These are phyloP conservation scores for Ascochyta clinopodiicola DNA, from an alignment of 2,329 filamentous ascomycete species.

Conservation along the genomic window DNA sequence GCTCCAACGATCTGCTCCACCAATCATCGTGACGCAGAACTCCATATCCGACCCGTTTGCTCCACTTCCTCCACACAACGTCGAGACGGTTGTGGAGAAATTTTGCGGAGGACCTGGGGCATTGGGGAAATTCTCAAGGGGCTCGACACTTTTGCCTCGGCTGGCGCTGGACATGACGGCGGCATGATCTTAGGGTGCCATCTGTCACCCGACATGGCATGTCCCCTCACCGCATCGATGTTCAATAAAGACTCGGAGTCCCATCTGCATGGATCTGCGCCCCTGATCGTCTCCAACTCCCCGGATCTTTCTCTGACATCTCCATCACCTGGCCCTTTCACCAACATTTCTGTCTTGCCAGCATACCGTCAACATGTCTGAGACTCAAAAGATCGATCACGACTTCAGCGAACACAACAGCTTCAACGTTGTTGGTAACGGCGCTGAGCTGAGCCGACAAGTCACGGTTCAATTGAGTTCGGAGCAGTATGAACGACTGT, in stretches of 20 bases:
- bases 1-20: neutral
- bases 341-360: neutral
- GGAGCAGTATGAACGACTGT: constrained; percentile 33
- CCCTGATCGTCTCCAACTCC: neutral
- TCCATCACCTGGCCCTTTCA: neutral
- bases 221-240: no score
- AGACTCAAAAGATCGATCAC: constrained; percentile 20
- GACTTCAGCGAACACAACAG: constrained; percentile 26
- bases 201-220: neutral
- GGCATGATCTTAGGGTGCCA: neutral
- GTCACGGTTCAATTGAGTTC: constrained; percentile 27
- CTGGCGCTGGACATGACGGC: constrained; percentile 12
- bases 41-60: neutral
- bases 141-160: constrained; percentile 11
- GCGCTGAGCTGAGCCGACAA: constrained; percentile 24
- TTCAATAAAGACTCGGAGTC: neutral
- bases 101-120: constrained; percentile 13
- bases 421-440: constrained; percentile 9
- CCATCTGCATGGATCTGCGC: neutral
- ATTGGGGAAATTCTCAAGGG: constrained; percentile 5
- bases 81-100: neutral
- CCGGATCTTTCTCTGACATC: neutral
- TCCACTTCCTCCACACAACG: neutral
- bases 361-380: constrained; percentile 16
- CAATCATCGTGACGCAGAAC: neutral